phyloP scores from a whole-genome alignment of 176 grass and related monocot genomes.

The Phoenix dactylifera region DNA sequence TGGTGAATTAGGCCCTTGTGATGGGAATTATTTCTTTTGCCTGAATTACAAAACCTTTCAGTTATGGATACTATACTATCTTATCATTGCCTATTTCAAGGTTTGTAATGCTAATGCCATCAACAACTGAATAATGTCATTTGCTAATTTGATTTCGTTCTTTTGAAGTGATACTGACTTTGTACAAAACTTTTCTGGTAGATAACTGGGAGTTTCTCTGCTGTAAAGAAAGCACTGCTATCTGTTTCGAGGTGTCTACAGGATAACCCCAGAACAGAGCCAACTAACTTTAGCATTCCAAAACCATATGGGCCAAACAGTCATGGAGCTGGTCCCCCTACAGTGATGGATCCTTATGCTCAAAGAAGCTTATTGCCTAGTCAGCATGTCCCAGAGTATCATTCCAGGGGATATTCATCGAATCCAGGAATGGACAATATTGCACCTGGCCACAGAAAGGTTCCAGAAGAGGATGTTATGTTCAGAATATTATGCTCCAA shows the following conservation, averaged over 20 bases:
- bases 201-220: conserved; percentile 65
- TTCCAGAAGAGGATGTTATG: conserved; percentile 62
- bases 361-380: conserved; percentile 46
- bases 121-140: too few species aligned
- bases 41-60: too few species aligned
- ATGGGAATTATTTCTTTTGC: too few species aligned
- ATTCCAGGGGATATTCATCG: conserved; percentile 31
- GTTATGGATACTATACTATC: too few species aligned
- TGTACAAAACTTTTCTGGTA: conserved; percentile 34
- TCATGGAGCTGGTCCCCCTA: conserved; percentile 29
- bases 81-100: too few species aligned
- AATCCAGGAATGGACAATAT: conserved; percentile 16
- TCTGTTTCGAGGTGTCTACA: conserved; percentile 54
- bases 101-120: too few species aligned
- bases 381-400: conserved; percentile 40
- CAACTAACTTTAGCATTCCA: conserved; percentile 18
- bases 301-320: conserved; percentile 43
- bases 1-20: too few species aligned
- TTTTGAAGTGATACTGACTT: conserved; percentile 13
- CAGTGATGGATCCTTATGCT: conserved; percentile 44
- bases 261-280: conserved; percentile 44
- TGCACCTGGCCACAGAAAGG: conserved; percentile 41
- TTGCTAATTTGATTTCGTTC: conserved; percentile 4
- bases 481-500: conserved; percentile 68
- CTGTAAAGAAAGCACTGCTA: conserved; percentile 61